A percentile compares a stretch with the other conserved stretches of the same genome.
phyloP scores from a whole-genome alignment of 1,284 basidiomycete species.

The Puccinia novopanici region DNA sequence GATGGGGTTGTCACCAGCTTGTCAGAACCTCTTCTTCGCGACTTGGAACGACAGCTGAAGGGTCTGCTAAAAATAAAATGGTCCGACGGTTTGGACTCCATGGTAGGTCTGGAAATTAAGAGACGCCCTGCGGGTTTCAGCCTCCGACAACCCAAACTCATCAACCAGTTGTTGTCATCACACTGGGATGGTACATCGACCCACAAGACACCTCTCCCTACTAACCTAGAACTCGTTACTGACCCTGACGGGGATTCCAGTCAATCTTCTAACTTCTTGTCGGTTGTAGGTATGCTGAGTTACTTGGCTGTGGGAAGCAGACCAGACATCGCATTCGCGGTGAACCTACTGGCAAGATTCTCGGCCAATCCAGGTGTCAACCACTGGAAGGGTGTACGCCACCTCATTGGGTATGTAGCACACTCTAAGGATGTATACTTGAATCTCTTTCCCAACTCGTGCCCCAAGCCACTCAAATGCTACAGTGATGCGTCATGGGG shows the following conservation, averaged over 20 bases:
- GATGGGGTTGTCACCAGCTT: background rate
- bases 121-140: background rate
- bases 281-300: background rate
- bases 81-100: background rate
- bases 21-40: background rate
- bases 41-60: background rate
- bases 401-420: too few relatives aligned
- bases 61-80: background rate
- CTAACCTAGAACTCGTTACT: too few relatives aligned
- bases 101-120: background rate
- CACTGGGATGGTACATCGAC: background rate
- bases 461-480: too few relatives aligned
- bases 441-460: too few relatives aligned
- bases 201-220: background rate
- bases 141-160: too few relatives aligned
- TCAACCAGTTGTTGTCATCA: background rate
- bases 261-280: too few relatives aligned
- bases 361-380: background rate
- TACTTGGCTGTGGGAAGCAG: conserved; percentile 12
- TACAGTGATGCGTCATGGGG: too few relatives aligned
- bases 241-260: too few relatives aligned
- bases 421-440: too few relatives aligned
- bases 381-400: too few relatives aligned
- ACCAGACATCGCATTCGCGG: conserved; percentile 22
- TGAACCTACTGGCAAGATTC: conserved; percentile 7